These are phyloP conservation scores for Areca catechu DNA, from an alignment of 176 grass and related monocot genomes.

Conservation along the genomic window DNA sequence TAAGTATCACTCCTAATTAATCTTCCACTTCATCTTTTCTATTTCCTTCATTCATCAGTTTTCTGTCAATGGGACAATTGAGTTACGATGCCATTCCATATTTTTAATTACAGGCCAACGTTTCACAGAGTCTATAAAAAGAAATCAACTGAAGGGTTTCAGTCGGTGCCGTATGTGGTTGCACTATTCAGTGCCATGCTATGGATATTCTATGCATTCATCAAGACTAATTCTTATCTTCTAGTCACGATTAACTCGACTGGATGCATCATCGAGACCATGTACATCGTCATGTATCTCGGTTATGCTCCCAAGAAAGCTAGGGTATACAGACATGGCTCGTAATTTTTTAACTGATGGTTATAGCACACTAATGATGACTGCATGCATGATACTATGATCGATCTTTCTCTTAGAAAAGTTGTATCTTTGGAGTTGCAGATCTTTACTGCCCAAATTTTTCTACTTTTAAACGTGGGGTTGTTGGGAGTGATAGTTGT, in stretches of 20 bases:
- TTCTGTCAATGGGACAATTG: neutral
- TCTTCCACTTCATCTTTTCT: neutral
- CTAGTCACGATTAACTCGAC: conserved; percentile 71
- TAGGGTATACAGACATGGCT: conserved; percentile 6
- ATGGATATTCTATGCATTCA: conserved; percentile 84
- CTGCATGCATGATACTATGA: neutral
- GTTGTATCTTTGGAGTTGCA: conserved; percentile 1
- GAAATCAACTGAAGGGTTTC: conserved; percentile 78
- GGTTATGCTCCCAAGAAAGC: conserved; percentile 49
- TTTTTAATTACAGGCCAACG: conserved; percentile 34
- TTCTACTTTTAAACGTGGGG: conserved; percentile 50
- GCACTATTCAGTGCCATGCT: conserved; percentile 78
- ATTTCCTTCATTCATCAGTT: neutral
- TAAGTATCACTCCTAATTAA: conserved; percentile 18
- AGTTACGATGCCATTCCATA: too few relatives aligned
- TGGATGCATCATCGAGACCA: conserved; percentile 71
- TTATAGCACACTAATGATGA: too few relatives aligned
- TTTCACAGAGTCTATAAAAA: conserved; percentile 62
- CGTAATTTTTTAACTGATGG: neutral
- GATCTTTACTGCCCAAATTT: conserved; percentile 53
- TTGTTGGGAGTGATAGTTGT: conserved; percentile 55
- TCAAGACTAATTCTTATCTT: conserved; percentile 45
- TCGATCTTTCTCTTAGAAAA: too few relatives aligned
- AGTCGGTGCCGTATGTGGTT: conserved; percentile 81
- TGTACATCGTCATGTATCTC: conserved; percentile 65